Base-by-base conservation (phyloP, 352 stramenopile genomes). In the Phytophthora chlamydospora region DNA sequence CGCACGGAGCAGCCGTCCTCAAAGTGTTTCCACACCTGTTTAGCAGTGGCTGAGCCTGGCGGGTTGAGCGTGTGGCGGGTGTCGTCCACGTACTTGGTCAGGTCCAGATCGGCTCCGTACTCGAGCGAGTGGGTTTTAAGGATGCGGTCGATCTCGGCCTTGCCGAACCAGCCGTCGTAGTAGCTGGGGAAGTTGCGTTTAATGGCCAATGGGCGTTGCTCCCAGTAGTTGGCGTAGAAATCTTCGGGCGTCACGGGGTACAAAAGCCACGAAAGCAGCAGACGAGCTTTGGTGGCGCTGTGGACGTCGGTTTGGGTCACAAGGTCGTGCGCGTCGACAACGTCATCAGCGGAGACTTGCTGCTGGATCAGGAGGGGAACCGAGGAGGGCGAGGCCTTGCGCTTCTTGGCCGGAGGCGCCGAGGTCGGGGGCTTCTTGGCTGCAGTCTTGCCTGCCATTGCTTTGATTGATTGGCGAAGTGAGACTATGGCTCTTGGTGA, bases 191-290 rank as follows among this genome's bases (percentile, higher is more conserved):
- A 70, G 35, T 90, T 75, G 34, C 87, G 87, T 58, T 91, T 91
- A 50, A 97, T 90, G 32, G 75, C 76, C 29, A 99, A 71, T 33
- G 96, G 93, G 29, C 91, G 85, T 53, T 97, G 90, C 63, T 98
- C 96, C 89, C 88, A 98, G 72, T 98, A 98, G 19, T 90, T 87
- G 3, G 78, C 61, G 68, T 98, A 98, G 55, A 98, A 98, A 66
- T 97, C 80, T 35, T 93, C 73, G 7, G 85, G 60, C 10, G 78
- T 82, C 48, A 97, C 87, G 14, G 88, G 89, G 52, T 82, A 82
- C 48, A 97, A 78, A 11, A 97, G 70, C 90, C 90, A 97, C 66
- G 94, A 71, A 27, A 97, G 82, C 16, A 95, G 67, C 65, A 90
- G 52, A 42, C 80, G 83, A 6, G 76, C 78, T 65, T 91, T 83